Conservation (phyloP, 495 filamentous ascomycete species). For the Penicillium verhagenii region DNA sequence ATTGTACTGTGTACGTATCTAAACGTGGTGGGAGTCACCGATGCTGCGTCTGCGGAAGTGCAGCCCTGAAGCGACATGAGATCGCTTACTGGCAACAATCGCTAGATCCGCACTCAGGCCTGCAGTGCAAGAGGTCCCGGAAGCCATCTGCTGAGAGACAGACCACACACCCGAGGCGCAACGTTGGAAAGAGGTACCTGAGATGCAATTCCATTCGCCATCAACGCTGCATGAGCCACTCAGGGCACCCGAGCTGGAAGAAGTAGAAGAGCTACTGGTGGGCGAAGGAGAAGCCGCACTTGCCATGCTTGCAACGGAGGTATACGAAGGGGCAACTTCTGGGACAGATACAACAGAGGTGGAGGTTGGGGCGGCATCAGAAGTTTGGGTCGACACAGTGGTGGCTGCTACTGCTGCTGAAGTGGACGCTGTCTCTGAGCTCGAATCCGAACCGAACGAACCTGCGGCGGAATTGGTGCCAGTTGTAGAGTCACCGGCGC, state of each 20-base stretch:
- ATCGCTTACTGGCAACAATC: conserved; percentile 27
- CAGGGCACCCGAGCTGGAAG: conserved; percentile 21
- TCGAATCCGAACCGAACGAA: conserved; percentile 3
- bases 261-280: conserved; percentile 13
- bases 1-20: conserved; percentile 10
- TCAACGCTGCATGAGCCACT: conserved; percentile 40
- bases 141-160: conserved; percentile 47
- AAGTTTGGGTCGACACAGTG: conserved; percentile 27
- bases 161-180: conserved; percentile 66
- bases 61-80: conserved; percentile 32
- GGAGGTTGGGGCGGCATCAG: conserved; percentile 21
- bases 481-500: conserved; percentile 16
- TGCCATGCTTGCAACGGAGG: conserved; percentile 4
- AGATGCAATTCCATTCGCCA: conserved; percentile 63
- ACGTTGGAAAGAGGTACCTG: conserved; percentile 55
- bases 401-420: conserved; percentile 12
- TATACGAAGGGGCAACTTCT: conserved; percentile 13
- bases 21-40: conserved; percentile 24
- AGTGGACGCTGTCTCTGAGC: conserved; percentile 13
- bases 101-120: conserved; percentile 49
- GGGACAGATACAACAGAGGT: conserved; percentile 14
- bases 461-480: conserved; percentile 11
- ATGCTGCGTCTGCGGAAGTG: conserved; percentile 31
- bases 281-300: conserved; percentile 15
- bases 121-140: conserved; percentile 57